Percentiles rank a stretch among this genome's conserved stretches.
Evolutionary conservation across 140 eudicot species (phyloP).

Genomic region (Senecio squalidus): DNA sequence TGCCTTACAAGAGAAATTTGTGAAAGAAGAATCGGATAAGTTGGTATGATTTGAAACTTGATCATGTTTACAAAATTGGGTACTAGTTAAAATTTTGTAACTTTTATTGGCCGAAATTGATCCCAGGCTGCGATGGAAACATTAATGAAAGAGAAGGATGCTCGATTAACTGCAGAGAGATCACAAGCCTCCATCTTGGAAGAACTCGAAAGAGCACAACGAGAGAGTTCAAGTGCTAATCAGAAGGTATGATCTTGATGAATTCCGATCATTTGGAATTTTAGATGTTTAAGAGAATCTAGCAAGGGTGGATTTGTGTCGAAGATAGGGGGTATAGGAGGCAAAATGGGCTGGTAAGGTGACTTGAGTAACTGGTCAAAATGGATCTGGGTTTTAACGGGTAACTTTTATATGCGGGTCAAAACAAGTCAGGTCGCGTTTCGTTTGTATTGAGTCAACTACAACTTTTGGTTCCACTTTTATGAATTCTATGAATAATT

Average conservation of each 20-base stretch:
- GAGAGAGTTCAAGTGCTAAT: slow-evolving; percentile 63
- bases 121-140: slow-evolving; percentile 69
- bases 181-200: slow-evolving; percentile 52
- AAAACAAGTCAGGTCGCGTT: too few relatives aligned
- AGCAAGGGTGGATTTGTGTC: too few relatives aligned
- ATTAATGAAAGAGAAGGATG: slow-evolving; percentile 65
- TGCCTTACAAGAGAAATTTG: slow-evolving; percentile 58
- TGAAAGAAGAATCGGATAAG: slow-evolving; percentile 73
- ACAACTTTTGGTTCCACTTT: too few relatives aligned
- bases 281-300: too few relatives aligned
- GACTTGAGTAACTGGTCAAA: too few relatives aligned
- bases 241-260: slow-evolving; percentile 52
- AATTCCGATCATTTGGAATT: too few relatives aligned
- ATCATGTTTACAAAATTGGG: background rate
- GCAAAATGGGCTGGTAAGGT: too few relatives aligned
- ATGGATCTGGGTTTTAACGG: too few relatives aligned
- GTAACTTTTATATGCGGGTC: too few relatives aligned
- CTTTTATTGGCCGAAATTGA: background rate
- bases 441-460: too few relatives aligned
- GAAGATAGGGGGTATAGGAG: too few relatives aligned
- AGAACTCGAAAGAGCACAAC: slow-evolving; percentile 65
- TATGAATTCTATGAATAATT: too few relatives aligned
- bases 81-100: background rate
- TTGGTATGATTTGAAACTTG: slow-evolving; percentile 42
- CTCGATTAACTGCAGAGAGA: slow-evolving; percentile 56